These are phyloP conservation scores for Takakia lepidozioides DNA, from an alignment of 225 moss, liverwort and hornwort species.

Conservation along the genomic window DNA sequence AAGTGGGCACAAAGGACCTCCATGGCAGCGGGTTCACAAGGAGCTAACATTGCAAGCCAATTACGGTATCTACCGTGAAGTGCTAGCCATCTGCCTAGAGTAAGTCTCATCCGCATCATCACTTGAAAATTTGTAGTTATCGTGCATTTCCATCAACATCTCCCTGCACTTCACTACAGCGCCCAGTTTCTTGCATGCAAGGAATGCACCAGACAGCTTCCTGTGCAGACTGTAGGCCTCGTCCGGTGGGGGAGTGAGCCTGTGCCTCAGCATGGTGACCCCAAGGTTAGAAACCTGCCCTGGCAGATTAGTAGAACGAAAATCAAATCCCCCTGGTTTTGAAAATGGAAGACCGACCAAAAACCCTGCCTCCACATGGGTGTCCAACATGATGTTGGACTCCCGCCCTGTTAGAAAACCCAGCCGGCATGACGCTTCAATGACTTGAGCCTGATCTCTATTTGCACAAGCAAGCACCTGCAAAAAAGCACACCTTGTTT, in stretches of 20 bases:
- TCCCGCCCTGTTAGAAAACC: slow-evolving; percentile 90
- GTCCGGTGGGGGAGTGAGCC: slow-evolving; percentile 84
- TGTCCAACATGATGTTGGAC: slow-evolving; percentile 52
- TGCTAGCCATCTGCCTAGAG: too few species aligned
- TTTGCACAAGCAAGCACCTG: slow-evolving; percentile 95
- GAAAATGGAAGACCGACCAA: slow-evolving; percentile 83
- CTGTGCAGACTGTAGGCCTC: slow-evolving; percentile 95
- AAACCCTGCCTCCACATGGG: slow-evolving; percentile 82
- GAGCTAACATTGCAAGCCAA: too few species aligned
- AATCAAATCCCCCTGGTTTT: slow-evolving; percentile 64
- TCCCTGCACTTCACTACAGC: slow-evolving; percentile 78
- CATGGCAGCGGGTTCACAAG: too few species aligned
- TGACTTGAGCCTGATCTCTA: slow-evolving; percentile 72
- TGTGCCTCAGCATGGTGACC: slow-evolving; percentile 77
- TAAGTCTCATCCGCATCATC: slow-evolving; percentile 20
- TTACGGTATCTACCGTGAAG: too few species aligned
- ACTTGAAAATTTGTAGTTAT: slow-evolving; percentile 32
- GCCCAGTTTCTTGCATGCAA: slow-evolving; percentile 88
- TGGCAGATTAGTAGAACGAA: slow-evolving; percentile 67
- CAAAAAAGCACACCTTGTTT: too few species aligned
- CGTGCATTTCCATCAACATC: slow-evolving; percentile 62
- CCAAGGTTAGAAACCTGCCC: slow-evolving; percentile 70
- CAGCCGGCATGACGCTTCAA: slow-evolving; percentile 64
- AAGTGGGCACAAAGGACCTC: too few species aligned
- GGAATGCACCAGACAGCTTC: slow-evolving; percentile 91